Evolutionary conservation across 768 basidiomycete species (phyloP), one percentile per base, ranked within the genome.

Genomic region (Kwoniella dendrophila): DNA sequence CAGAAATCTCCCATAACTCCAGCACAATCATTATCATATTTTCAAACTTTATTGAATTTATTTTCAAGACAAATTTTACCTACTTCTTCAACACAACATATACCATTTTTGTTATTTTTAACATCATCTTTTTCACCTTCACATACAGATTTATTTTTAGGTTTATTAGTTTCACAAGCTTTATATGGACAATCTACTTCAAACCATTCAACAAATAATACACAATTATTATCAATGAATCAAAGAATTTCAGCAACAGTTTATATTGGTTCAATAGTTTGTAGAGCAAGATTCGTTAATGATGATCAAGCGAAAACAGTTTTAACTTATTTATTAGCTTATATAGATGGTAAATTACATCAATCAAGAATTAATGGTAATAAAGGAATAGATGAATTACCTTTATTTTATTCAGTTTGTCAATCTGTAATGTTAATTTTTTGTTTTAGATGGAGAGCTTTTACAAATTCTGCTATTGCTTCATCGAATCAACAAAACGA

Each of bases 81-180:
- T 38, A 98, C 96, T 1, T 96, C 96, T 82, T 93, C 94, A 73
- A 96, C 93, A 0, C 90, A 94, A 38, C 96, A 98, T 78, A 93
- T 92, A 14, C 96, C 98, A 72, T 99, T 99, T 81, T 85, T 99
- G 63, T 73, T 98, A 47, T 99, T 99, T 82, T 96, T 92, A 87
- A 92, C 88, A 73, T 85, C 93, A 22, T 97, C 95, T 0, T 87
- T 95, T 53, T 88, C 92, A 68, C 82, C 88, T 1, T 87, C 90
- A 63, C 96, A 92, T 70, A 85, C 89, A 45, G 95, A 99, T 77
- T 84, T 92, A 56, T 97, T 99, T 77, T 90, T 90, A 63, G 95
- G 95, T 36, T 86, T 92, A 74, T 88, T 99, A n/a, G 88, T 97
- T 43, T 90, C 90, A 7, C 88, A 90, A 62, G 92, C 94, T 0